Base-by-base conservation (phyloP, 768 basidiomycete species). In the Lactarius vividus region DNA sequence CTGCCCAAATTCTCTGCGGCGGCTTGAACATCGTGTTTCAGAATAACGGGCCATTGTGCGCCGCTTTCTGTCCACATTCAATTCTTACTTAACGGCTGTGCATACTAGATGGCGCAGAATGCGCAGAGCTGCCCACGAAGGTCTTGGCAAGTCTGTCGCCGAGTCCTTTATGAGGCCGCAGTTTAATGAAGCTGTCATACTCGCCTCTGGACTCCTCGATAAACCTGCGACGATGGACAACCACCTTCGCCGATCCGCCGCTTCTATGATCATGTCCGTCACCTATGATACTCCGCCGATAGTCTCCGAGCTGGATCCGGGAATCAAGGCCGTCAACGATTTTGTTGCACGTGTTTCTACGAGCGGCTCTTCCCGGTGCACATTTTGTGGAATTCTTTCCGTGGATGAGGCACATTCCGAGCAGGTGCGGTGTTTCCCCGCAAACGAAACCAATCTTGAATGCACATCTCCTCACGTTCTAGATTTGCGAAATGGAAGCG, bases 101-200 rank as follows among this genome's bases (percentile, higher is more conserved):
- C 31, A 23, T 53, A 70, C 10, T 35, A 35, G 67, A 13, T 70
- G 69, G 69, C 69, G 69, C 18, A 59, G 57, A 10, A 33, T 57
- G 61, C 65, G 65, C 8, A 33, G 16, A 28, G 65, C 61, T 37
- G 61, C 56, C 9, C 65, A 67, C 11, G 61, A 67, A n/a, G 33
- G 33, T 13, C 57, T 67, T 6, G 57, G 20, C 54, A 63, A 57
- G 18, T 9, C 33, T 11, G 44, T 54, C 20, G 60, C 20, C 7
- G 29, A 46, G 18, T 13, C n/a, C 8, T 65, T 39, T 33, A 39
- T 54, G 31, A n/a, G 8, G 3, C 3, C 54, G 13, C 64, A 69
- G 28, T 33, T 6, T 3, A 55, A 53, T 15, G 64, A 65, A 18
- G 64, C 64, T 20, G 26, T 49, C 9, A 20, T 65, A 13, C 59